Percentiles rank a stretch among this genome's conserved stretches.
Evolutionary conservation across 192 early-diverging fungal species (phyloP).

Genomic region (Geosiphon pyriformis): DNA sequence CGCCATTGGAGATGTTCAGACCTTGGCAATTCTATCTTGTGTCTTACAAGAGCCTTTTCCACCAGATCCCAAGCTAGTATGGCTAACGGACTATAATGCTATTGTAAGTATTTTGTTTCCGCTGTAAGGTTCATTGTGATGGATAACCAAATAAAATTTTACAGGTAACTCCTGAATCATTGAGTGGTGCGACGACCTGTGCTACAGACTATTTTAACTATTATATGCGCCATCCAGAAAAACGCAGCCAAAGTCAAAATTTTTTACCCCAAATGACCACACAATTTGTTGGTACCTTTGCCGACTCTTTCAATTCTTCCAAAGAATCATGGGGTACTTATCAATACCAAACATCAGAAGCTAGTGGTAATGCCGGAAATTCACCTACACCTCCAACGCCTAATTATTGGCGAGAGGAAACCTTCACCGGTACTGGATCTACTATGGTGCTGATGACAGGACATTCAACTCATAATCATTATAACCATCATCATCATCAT

Average conservation of each 20-base stretch:
- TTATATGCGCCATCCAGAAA: slow-evolving; percentile 1
- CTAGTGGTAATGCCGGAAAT: background rate
- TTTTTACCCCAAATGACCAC: background rate
- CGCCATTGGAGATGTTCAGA: slow-evolving; percentile 59
- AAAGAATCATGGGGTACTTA: background rate
- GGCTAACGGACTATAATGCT: background rate
- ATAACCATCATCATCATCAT: background rate
- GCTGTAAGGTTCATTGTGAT: background rate
- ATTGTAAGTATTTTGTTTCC: background rate
- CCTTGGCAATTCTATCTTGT: slow-evolving; percentile 57
- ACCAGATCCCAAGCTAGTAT: background rate
- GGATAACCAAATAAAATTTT: background rate
- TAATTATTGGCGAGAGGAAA: background rate
- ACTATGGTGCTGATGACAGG: slow-evolving; percentile 2
- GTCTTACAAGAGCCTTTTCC: slow-evolving; percentile 45
- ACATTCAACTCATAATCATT: background rate
- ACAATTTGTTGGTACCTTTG: background rate
- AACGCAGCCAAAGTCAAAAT: background rate
- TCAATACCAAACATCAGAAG: background rate
- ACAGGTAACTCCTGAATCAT: background rate
- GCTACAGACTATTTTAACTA: slow-evolving; percentile 16
- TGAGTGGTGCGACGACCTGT: background rate
- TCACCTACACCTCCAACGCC: slow-evolving; percentile 6
- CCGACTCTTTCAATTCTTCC: slow-evolving; percentile 7
- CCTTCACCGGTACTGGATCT: background rate